These are phyloP conservation scores for Hortiboletus flavorubellus DNA, from an alignment of 768 basidiomycete species.

Conservation along the genomic window DNA sequence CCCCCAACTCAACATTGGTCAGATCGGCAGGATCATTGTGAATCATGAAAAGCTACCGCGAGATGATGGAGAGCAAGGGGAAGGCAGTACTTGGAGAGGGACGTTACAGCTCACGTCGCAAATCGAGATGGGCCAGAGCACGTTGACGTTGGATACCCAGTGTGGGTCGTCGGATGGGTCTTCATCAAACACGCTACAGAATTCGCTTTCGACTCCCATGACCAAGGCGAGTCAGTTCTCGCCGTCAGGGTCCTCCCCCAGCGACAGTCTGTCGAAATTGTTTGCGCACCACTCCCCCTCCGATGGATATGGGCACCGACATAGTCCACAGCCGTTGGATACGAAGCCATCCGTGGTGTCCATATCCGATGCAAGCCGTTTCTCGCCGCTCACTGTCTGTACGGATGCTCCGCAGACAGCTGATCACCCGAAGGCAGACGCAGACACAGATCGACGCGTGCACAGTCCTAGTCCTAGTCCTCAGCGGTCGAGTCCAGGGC, in stretches of 20 bases:
- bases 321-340: neutral
- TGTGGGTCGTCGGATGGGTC: neutral
- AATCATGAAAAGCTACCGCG: slow-evolving; percentile 8
- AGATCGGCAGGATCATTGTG: slow-evolving; percentile 19
- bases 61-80: neutral
- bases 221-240: neutral
- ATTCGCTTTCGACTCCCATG: neutral
- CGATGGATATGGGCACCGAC: fast-evolving
- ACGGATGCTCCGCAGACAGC: neutral
- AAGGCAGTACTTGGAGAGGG: slow-evolving; percentile 1
- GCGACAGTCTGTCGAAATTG: neutral
- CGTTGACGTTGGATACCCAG: neutral
- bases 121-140: slow-evolving; percentile 13
- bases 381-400: no score
- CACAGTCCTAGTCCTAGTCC: neutral
- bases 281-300: neutral
- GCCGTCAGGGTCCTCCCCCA: neutral
- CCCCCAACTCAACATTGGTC: neutral
- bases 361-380: neutral
- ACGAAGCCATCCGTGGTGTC: neutral
- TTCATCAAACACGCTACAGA: neutral
- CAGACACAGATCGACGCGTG: neutral
- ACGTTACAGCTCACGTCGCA: slow-evolving; percentile 16
- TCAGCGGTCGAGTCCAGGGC: neutral
- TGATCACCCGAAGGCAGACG: neutral